Conservation (phyloP, 352 stramenopile genomes). For the Phytophthora tubulina region DNA sequence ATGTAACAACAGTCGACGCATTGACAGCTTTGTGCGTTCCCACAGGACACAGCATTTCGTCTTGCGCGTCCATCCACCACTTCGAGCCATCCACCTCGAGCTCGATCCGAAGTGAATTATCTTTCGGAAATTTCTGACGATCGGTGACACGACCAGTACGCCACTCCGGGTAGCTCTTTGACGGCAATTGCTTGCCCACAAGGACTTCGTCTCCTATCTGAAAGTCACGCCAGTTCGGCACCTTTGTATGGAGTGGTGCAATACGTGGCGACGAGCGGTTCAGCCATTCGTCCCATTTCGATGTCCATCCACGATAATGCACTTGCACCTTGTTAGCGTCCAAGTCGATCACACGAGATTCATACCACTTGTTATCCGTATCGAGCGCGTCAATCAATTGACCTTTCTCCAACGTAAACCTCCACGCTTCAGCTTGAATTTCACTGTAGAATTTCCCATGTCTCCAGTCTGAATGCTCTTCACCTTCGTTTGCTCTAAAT, state of each 20-base stretch:
- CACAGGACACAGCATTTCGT: slow-evolving; percentile 68
- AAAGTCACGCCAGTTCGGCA: slow-evolving; percentile 80
- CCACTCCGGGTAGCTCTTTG: slow-evolving; percentile 72
- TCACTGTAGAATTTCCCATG: slow-evolving; percentile 71
- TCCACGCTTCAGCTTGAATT: slow-evolving; percentile 68
- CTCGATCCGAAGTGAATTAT: slow-evolving; percentile 47
- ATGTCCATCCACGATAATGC: slow-evolving; percentile 97
- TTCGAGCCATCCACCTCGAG: slow-evolving; percentile 57
- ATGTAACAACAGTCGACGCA: slow-evolving; percentile 24
- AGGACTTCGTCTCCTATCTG: slow-evolving; percentile 61
- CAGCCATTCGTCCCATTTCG: slow-evolving; percentile 98
- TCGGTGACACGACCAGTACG: slow-evolving; percentile 55
- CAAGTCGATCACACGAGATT: slow-evolving; percentile 68
- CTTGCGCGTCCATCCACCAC: slow-evolving; percentile 66
- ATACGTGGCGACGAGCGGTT: slow-evolving; percentile 88
- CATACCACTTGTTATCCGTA: slow-evolving; percentile 85
- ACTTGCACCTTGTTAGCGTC: slow-evolving; percentile 77
- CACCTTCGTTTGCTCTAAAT: slow-evolving; percentile 22
- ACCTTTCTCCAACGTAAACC: slow-evolving; percentile 57
- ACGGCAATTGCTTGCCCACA: slow-evolving; percentile 47
- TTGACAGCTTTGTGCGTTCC: slow-evolving; percentile 72
- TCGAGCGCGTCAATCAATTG: slow-evolving; percentile 83
- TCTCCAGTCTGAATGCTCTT: slow-evolving; percentile 51
- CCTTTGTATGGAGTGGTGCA: slow-evolving; percentile 90
- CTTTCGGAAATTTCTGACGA: slow-evolving; percentile 32